phyloP scores from a whole-genome alignment of 1,284 basidiomycete genomes.

The Pholiota adiposa region DNA sequence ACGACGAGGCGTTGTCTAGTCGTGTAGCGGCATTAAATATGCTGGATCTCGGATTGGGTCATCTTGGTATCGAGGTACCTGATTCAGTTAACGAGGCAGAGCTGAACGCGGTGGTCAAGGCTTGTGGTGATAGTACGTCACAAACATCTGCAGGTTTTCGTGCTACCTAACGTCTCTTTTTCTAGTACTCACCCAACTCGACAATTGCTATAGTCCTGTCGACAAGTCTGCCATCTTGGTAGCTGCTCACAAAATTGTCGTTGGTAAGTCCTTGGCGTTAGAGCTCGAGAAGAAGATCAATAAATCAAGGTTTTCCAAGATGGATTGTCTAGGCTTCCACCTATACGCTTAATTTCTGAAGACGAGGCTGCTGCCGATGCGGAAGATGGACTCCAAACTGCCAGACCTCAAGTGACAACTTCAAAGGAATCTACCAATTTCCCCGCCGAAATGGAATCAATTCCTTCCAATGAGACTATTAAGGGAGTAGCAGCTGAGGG shows the following conservation, averaged over 20 bases:
- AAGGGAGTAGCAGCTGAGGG: neutral
- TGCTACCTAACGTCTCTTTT: slow-evolving; percentile 2
- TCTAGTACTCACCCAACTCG: slow-evolving; percentile 73
- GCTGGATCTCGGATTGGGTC: slow-evolving; percentile 83
- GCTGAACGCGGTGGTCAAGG: slow-evolving; percentile 67
- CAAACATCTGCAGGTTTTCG: neutral
- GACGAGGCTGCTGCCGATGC: slow-evolving; percentile 10
- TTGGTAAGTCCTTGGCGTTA: slow-evolving; percentile 54
- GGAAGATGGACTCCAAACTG: slow-evolving; percentile 35
- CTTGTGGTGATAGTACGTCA: slow-evolving; percentile 77
- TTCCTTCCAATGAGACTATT: neutral
- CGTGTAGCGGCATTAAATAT: slow-evolving; percentile 90
- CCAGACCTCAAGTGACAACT: slow-evolving; percentile 12
- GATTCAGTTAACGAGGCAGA: slow-evolving; percentile 48
- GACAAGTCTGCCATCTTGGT: slow-evolving; percentile 85
- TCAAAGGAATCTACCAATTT: neutral
- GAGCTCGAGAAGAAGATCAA: neutral
- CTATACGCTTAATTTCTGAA: slow-evolving; percentile 65
- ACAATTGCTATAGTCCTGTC: slow-evolving; percentile 68
- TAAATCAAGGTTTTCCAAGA: slow-evolving; percentile 44
- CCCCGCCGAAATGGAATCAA: neutral
- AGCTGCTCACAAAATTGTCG: slow-evolving; percentile 80
- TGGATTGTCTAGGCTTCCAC: slow-evolving; percentile 69
- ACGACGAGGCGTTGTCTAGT: slow-evolving; percentile 87
- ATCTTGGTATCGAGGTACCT: slow-evolving; percentile 82